Evolutionary conservation across 2,329 filamentous ascomycete genomes (phyloP).

Genomic region (Talaromyces sp.): DNA sequence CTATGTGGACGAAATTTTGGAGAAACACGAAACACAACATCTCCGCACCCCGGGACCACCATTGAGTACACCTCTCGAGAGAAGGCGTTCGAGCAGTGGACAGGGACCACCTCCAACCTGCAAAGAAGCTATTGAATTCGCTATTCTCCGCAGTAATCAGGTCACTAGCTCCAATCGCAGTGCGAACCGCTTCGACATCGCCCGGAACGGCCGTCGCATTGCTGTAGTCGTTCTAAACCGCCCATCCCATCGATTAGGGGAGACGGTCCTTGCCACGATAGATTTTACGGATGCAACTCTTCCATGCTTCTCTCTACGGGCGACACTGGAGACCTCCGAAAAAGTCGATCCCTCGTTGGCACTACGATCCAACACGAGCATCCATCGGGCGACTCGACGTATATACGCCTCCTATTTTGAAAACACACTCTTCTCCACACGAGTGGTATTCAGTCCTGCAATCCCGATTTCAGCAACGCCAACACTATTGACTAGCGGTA

Average conservation of each 20-base stretch:
- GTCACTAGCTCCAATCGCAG: conserved; percentile 68
- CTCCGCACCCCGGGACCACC: conserved; percentile 56
- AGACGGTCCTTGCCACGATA: conserved; percentile 77
- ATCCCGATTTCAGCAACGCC: conserved; percentile 83
- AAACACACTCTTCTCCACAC: conserved; percentile 75
- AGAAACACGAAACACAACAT: conserved; percentile 44
- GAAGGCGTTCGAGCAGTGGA: conserved; percentile 52
- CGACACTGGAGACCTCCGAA: conserved; percentile 83
- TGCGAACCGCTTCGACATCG: conserved; percentile 92
- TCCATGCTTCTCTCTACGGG: conserved; percentile 80
- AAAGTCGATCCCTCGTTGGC: conserved; percentile 77
- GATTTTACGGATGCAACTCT: conserved; percentile 78
- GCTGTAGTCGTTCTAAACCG: conserved; percentile 86
- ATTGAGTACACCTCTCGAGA: conserved; percentile 72
- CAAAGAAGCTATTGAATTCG: conserved; percentile 85
- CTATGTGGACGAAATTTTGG: conserved; percentile 74
- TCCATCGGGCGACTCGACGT: conserved; percentile 81
- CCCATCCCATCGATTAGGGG: conserved; percentile 84
- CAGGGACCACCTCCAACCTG: conserved; percentile 58
- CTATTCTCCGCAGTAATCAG: conserved; percentile 79
- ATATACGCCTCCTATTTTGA: conserved; percentile 76
- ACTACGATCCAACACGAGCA: conserved; percentile 78
- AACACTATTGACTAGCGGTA: conserved; percentile 85
- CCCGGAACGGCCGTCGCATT: conserved; percentile 85
- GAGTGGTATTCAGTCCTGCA: conserved; percentile 76